These are phyloP conservation scores for Claviceps arundinis DNA, from an alignment of 2,329 filamentous ascomycete species.

Conservation along the genomic window DNA sequence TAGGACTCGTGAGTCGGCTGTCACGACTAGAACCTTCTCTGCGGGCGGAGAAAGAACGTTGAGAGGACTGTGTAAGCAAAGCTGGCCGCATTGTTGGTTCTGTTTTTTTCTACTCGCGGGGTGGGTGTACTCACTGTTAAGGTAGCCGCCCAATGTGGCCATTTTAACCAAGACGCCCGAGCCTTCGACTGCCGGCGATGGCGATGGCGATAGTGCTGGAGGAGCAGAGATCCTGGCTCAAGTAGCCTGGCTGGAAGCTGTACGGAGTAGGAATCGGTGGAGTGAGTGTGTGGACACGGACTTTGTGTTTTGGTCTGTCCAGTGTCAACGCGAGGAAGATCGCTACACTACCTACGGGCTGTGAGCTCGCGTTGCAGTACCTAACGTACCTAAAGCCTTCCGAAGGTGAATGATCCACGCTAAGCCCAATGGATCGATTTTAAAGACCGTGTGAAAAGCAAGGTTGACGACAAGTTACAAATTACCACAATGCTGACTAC, in stretches of 20 bases:
- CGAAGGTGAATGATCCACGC: not conserved
- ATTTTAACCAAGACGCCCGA: conserved; percentile 13
- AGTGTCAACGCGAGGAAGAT: not conserved
- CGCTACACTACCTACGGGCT: not conserved
- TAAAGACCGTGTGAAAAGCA: too few species aligned
- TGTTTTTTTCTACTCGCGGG: not conserved
- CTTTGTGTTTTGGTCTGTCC: not conserved
- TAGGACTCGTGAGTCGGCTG: conserved; percentile 78
- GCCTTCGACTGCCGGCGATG: too few species aligned
- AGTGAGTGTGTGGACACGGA: not conserved
- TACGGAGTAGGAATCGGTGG: not conserved
- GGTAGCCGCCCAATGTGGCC: conserved; percentile 31
- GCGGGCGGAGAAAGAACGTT: not conserved
- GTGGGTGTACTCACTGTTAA: conserved; percentile 24
- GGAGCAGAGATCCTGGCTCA: not conserved
- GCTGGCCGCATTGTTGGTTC: not conserved
- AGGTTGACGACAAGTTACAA: too few species aligned
- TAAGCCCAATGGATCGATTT: not conserved
- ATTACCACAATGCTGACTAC: too few species aligned
- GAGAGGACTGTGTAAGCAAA: not conserved
- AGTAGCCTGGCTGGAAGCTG: not conserved
- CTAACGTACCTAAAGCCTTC: not conserved
- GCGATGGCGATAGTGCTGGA: not conserved
- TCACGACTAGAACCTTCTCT: conserved; percentile 90
- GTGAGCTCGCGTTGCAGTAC: not conserved